phyloP scores from a whole-genome alignment of 208 protist genomes.

The Leishmania gerbilli region DNA sequence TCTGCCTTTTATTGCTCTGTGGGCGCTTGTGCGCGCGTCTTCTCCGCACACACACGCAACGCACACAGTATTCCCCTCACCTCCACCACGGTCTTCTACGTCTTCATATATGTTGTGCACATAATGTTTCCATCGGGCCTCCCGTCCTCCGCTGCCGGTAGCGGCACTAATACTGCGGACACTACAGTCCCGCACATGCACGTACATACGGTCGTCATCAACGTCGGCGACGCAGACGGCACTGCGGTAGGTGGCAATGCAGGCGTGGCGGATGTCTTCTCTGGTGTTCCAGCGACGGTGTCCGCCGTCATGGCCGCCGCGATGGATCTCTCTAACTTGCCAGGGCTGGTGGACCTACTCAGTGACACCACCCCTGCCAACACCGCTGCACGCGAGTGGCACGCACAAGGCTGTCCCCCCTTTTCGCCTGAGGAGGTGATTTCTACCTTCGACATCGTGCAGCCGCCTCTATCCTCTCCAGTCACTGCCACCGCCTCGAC shows the following conservation, averaged over 20 bases:
- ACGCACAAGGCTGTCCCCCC: constrained; percentile 6
- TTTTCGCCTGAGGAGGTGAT: constrained; percentile 13
- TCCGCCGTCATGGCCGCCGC: neutral
- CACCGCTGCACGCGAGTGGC: constrained; percentile 16
- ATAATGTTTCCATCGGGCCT: neutral
- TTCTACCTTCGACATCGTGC: constrained; percentile 12
- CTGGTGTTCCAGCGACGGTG: constrained; percentile 1
- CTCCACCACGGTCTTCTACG: neutral
- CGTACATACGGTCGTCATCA: constrained; percentile 3
- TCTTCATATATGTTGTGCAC: too few species aligned
- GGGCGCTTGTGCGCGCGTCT: neutral
- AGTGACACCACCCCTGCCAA: neutral
- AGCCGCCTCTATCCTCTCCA: neutral
- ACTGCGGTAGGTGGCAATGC: neutral
- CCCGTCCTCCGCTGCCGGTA: neutral
- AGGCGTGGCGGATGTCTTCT: neutral
- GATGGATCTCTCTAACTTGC: neutral
- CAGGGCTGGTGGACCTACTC: constrained; percentile 6
- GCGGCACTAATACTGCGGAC: neutral
- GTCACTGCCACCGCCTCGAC: neutral
- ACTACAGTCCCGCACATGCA: neutral
- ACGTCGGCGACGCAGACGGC: neutral
- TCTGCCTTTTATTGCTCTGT: neutral
- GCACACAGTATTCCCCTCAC: neutral
- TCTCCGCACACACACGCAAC: neutral